These are phyloP conservation scores for Lichina pygmaea DNA, from an alignment of 495 filamentous ascomycete genomes.

Conservation along the genomic window DNA sequence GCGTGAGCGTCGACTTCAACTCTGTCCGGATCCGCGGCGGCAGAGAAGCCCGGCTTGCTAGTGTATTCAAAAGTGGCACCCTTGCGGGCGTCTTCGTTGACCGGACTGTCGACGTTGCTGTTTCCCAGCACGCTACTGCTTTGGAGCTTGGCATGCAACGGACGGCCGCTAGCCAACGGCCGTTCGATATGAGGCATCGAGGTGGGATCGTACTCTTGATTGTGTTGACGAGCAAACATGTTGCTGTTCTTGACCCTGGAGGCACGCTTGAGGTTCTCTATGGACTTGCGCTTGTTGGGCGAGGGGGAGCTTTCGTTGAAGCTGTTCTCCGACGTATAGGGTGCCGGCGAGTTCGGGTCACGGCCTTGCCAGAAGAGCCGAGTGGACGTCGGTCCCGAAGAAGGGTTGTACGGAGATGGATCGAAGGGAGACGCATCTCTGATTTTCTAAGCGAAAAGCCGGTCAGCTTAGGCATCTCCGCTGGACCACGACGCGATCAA, in stretches of 20 bases:
- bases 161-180: conserved; percentile 37
- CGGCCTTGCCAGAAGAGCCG: conserved; percentile 69
- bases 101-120: conserved; percentile 4
- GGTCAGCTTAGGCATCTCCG: conserved; percentile 4
- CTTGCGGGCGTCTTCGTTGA: conserved; percentile 17
- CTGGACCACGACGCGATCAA: background rate
- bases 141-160: conserved; percentile 30
- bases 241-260: conserved; percentile 92
- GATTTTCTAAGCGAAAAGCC: conserved; percentile 5
- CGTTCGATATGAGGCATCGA: conserved; percentile 45
- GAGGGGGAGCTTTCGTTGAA: conserved; percentile 31
- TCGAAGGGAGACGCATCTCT: conserved; percentile 53
- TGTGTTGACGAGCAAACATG: conserved; percentile 73
- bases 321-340: conserved; percentile 39
- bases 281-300: conserved; percentile 52
- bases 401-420: conserved; percentile 35
- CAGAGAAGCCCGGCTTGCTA: background rate
- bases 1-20: conserved; percentile 11
- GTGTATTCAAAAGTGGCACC: conserved; percentile 1
- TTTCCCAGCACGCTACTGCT: conserved; percentile 29
- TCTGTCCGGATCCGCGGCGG: conserved; percentile 4
- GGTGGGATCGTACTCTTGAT: conserved; percentile 75
- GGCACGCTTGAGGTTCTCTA: conserved; percentile 77
- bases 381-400: conserved; percentile 32
- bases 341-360: conserved; percentile 30